A percentile compares a stretch with the other conserved stretches of the same genome.
phyloP scores from a whole-genome alignment of 805 yeast genomes.

The Grigorovia humatica region DNA sequence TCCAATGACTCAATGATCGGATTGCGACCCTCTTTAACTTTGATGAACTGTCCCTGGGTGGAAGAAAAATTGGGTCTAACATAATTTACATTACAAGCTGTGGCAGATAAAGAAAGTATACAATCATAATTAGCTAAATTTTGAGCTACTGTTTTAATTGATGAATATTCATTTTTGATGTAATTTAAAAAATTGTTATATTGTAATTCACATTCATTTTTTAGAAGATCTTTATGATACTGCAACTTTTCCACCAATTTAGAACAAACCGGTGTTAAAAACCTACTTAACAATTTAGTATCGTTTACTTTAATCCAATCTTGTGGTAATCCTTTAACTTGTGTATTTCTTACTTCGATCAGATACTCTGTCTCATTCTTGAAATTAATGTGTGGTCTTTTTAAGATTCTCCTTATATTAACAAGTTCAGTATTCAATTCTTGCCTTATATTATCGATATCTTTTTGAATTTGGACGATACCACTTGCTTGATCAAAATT shows the following conservation, averaged over 20 bases:
- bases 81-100: constrained; percentile 40
- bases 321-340: constrained; percentile 48
- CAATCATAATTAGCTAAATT: constrained; percentile 54
- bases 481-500: constrained; percentile 32
- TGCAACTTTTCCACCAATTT: constrained; percentile 44
- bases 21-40: constrained; percentile 49
- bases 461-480: constrained; percentile 30
- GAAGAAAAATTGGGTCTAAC: constrained; percentile 43
- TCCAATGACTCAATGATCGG: constrained; percentile 52
- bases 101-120: constrained; percentile 52
- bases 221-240: constrained; percentile 46
- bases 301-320: constrained; percentile 73
- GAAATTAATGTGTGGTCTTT: constrained; percentile 48
- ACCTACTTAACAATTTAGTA: constrained; percentile 59
- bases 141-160: constrained; percentile 35
- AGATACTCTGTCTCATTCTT: constrained; percentile 60
- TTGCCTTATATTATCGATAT: constrained; percentile 36
- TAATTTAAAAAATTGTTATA: constrained; percentile 27
- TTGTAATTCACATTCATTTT: constrained; percentile 19
- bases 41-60: constrained; percentile 32
- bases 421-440: constrained; percentile 45
- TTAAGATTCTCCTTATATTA: constrained; percentile 35
- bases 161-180: constrained; percentile 31
- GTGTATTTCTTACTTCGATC: constrained; percentile 60
- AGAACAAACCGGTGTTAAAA: constrained; percentile 50